Conservation (phyloP, 208 protist species). For the Leishmania braziliensis region DNA sequence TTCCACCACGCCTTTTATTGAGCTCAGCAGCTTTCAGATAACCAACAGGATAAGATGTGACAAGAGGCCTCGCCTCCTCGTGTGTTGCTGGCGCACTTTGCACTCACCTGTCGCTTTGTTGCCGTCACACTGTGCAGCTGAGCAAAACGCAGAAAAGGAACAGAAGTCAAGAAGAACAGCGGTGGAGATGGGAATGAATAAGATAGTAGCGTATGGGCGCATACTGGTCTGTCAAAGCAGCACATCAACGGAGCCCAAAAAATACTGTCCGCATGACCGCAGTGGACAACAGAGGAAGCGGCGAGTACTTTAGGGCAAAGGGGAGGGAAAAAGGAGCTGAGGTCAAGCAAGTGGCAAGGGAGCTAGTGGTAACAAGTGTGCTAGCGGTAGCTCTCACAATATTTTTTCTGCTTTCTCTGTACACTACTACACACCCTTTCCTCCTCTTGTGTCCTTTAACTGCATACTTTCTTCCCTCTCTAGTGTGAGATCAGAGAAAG, state of each 20-base stretch:
- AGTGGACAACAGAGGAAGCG: not conserved
- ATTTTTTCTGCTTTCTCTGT: not conserved
- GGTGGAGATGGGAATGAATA: not conserved
- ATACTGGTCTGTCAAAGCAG: not conserved
- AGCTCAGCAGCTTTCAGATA: not conserved
- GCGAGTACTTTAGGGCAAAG: not conserved
- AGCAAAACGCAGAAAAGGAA: not conserved
- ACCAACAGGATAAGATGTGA: not conserved
- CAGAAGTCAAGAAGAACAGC: not conserved
- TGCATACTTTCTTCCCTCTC: not conserved
- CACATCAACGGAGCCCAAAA: not conserved
- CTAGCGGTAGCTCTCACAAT: not conserved
- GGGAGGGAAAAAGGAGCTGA: too few relatives aligned
- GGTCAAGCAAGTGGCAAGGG: not conserved
- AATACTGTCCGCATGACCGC: not conserved
- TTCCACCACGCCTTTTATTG: not conserved
- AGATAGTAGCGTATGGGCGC: not conserved
- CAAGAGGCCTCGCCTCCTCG: not conserved
- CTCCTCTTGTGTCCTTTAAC: not conserved
- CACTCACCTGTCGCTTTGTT: not conserved
- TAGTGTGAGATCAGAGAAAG: not conserved
- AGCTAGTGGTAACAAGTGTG: not conserved
- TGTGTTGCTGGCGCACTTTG: not conserved
- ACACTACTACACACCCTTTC: not conserved
- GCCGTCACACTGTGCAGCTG: not conserved